A percentile compares a stretch with the other conserved stretches of the same genome.
These are phyloP conservation scores for Mrakia gelida DNA, from an alignment of 768 basidiomycete species.

Conservation along the genomic window DNA sequence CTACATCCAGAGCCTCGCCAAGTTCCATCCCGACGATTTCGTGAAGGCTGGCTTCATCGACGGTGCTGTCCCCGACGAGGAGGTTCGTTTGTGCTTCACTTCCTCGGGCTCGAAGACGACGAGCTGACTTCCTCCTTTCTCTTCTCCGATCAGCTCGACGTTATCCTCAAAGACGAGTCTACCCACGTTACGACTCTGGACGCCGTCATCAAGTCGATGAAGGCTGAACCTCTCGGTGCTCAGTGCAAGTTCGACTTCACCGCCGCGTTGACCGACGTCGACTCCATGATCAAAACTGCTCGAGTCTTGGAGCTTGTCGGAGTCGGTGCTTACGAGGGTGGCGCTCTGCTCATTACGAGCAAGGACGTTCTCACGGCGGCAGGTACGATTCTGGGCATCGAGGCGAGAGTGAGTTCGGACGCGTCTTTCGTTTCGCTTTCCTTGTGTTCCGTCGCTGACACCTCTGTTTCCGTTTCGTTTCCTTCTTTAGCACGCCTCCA, in stretches of 20 bases:
- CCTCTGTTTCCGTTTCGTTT: background rate
- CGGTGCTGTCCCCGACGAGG: conserved; percentile 54
- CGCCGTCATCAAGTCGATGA: conserved; percentile 28
- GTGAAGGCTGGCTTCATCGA: conserved; percentile 60
- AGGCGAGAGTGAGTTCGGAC: conserved; percentile 27
- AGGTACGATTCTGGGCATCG: conserved; percentile 32
- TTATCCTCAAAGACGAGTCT: conserved; percentile 32
- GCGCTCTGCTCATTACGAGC: conserved; percentile 30
- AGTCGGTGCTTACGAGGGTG: conserved; percentile 35
- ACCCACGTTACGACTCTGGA: conserved; percentile 34
- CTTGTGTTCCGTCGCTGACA: background rate
- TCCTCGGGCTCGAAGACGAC: background rate
- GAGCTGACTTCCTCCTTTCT: background rate
- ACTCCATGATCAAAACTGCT: conserved; percentile 34
- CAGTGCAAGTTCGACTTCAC: conserved; percentile 35
- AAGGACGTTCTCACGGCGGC: conserved; percentile 30
- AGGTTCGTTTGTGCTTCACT: conserved; percentile 17
- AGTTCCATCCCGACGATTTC: conserved; percentile 65
- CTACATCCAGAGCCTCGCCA: conserved; percentile 61
- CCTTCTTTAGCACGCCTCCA: background rate
- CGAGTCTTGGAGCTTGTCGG: conserved; percentile 36
- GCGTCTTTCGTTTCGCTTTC: background rate
- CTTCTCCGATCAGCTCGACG: conserved; percentile 16
- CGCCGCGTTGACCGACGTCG: conserved; percentile 29
- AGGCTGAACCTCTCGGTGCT: conserved; percentile 21